phyloP scores from a whole-genome alignment of 140 eudicot species.

The Bidens hawaiensis region DNA sequence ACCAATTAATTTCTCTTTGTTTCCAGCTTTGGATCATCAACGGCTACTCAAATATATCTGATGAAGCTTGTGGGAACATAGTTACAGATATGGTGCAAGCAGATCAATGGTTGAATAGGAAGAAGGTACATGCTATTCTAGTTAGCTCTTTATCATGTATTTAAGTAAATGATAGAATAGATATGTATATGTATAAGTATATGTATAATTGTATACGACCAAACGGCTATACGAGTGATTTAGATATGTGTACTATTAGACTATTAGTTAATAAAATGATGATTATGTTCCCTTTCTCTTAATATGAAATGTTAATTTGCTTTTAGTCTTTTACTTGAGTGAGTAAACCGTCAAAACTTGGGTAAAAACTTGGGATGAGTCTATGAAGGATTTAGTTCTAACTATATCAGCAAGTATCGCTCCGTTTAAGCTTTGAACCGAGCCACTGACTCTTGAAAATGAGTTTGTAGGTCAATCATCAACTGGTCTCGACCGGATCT shows the following conservation, averaged over 20 bases:
- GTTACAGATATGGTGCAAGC: neutral
- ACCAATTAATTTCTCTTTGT: neutral
- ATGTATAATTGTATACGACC: slow-evolving; percentile 13
- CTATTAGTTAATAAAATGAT: neutral
- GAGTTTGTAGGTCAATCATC: neutral
- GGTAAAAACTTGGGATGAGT: neutral
- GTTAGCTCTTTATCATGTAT: slow-evolving; percentile 1
- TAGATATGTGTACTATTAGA: slow-evolving; percentile 7
- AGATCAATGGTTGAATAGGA: slow-evolving; percentile 14
- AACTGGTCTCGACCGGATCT: neutral
- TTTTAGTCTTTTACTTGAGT: neutral
- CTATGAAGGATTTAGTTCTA: neutral
- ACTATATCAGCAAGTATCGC: neutral
- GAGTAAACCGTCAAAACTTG: neutral
- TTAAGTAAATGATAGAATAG: slow-evolving; percentile 5
- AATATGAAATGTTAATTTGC: neutral
- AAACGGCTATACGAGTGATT: too few species aligned
- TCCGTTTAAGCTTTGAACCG: neutral
- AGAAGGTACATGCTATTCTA: slow-evolving; percentile 6
- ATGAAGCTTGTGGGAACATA: neutral
- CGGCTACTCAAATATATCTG: neutral
- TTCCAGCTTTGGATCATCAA: neutral
- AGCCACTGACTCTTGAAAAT: neutral
- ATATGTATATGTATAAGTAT: too few species aligned
- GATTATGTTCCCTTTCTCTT: neutral